Percentiles rank a stretch among this genome's conserved stretches.
phyloP scores from a whole-genome alignment of 345 rosid genomes.

The Firmiana major region DNA sequence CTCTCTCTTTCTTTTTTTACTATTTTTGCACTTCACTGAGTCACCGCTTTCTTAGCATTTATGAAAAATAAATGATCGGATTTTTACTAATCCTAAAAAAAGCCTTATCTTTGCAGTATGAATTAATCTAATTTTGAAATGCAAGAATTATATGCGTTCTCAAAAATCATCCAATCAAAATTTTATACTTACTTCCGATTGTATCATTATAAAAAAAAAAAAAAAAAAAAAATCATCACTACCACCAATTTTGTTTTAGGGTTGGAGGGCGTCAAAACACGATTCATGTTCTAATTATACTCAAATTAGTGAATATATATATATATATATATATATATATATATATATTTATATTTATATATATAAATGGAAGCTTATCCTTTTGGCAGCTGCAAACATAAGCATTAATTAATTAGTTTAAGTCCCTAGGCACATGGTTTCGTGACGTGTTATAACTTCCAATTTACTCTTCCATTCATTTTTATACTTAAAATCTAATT shows the following conservation, averaged over 20 bases:
- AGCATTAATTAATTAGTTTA: background rate
- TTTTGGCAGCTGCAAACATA: background rate
- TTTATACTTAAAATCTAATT: background rate
- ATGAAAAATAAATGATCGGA: too few species aligned
- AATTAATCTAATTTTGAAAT: too few species aligned
- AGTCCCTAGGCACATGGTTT: background rate
- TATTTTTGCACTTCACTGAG: background rate
- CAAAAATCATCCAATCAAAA: too few species aligned
- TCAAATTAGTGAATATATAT: background rate
- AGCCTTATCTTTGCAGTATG: too few species aligned
- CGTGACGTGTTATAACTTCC: constrained; percentile 24
- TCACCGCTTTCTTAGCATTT: too few species aligned
- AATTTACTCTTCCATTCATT: constrained; percentile 16
- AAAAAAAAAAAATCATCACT: background rate
- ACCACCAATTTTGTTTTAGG: background rate
- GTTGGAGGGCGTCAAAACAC: background rate
- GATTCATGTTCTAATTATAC: constrained; percentile 25
- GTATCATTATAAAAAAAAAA: too few species aligned
- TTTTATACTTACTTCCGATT: too few species aligned
- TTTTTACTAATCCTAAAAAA: background rate
- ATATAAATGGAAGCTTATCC: background rate
- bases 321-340: too few species aligned
- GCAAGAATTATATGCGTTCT: too few species aligned
- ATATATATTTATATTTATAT: too few species aligned
- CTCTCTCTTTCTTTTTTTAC: background rate